Conservation (phyloP, 352 stramenopile genomes). For the Albugo candida region DNA sequence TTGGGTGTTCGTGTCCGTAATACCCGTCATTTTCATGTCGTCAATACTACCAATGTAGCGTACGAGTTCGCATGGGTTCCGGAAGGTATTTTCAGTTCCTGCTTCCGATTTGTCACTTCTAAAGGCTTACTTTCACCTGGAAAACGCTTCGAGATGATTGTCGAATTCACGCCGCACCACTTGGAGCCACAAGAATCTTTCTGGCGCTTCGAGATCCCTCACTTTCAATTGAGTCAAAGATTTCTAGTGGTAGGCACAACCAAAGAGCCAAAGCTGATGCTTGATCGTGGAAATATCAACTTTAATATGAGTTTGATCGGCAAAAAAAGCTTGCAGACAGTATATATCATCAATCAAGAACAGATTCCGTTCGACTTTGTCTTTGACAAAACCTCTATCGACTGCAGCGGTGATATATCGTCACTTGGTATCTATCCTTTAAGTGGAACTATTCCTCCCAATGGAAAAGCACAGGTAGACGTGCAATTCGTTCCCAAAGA, state of each 20-base stretch:
- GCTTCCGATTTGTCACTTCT: constrained; percentile 78
- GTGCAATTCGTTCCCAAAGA: constrained; percentile 82
- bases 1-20: constrained; percentile 82
- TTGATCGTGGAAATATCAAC: constrained; percentile 81
- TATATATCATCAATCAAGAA: constrained; percentile 84
- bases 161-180: constrained; percentile 87
- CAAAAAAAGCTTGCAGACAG: constrained; percentile 63
- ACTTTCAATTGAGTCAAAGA: constrained; percentile 77
- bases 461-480: constrained; percentile 59
- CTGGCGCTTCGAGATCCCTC: constrained; percentile 78
- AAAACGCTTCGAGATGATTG: constrained; percentile 90
- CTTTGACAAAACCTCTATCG: constrained; percentile 80
- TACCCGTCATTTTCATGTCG: constrained; percentile 82
- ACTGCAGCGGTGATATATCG: constrained; percentile 55
- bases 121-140: constrained; percentile 84
- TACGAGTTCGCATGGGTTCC: constrained; percentile 89
- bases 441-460: constrained; percentile 78
- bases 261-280: constrained; percentile 70
- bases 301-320: constrained; percentile 86
- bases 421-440: constrained; percentile 71
- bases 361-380: constrained; percentile 87
- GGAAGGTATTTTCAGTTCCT: constrained; percentile 43
- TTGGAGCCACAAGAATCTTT: constrained; percentile 82
- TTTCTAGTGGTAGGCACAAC: constrained; percentile 87
- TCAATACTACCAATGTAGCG: constrained; percentile 84